phyloP scores from a whole-genome alignment of 768 basidiomycete genomes.

The Mycena latifolia region DNA sequence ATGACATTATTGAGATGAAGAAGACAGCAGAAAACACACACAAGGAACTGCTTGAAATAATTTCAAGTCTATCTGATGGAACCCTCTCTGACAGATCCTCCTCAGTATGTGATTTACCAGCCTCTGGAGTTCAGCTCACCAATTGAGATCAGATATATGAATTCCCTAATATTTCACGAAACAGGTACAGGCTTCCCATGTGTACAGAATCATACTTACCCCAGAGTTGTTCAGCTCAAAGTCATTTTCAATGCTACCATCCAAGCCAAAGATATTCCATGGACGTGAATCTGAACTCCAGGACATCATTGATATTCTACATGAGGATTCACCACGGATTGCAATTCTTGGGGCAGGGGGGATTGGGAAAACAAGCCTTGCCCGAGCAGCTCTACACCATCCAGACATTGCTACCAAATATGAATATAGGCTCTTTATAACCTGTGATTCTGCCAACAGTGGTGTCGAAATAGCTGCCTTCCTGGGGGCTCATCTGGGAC shows the following conservation, averaged over 20 bases:
- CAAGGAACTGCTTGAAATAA: no score
- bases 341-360: not conserved
- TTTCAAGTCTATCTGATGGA: no score
- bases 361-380: not conserved
- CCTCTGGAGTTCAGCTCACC: no score
- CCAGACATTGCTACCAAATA: not conserved
- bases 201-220: no score
- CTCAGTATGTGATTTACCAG: no score
- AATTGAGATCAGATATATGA: no score
- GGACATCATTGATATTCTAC: not conserved
- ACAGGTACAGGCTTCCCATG: no score
- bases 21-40: no score
- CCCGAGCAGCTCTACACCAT: not conserved
- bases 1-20: no score
- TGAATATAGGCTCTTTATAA: not conserved
- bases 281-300: not conserved
- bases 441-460: not conserved
- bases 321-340: not conserved
- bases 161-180: no score
- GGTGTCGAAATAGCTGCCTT: not conserved
- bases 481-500: not conserved
- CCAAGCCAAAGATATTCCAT: not conserved
- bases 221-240: not conserved
- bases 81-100: no score
- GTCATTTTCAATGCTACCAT: not conserved